Evolutionary conservation across 306 rosid genomes (phyloP).

Genomic region (Erythrophleum fordii): DNA sequence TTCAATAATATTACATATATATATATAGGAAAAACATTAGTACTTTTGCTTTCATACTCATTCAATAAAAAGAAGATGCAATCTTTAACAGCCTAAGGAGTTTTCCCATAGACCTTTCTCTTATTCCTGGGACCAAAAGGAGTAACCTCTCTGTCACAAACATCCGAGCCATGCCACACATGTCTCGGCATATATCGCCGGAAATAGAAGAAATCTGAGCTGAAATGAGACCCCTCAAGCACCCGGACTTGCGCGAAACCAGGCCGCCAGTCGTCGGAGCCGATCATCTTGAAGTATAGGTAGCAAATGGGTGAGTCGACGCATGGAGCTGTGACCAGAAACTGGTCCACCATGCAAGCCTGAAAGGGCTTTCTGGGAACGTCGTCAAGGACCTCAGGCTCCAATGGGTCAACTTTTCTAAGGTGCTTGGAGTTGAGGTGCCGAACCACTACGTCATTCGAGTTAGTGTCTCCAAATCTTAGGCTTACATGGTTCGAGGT

Average conservation of each 20-base stretch:
- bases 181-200: slow-evolving; percentile 64
- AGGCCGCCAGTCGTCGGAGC: slow-evolving; percentile 82
- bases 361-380: slow-evolving; percentile 76
- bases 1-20: not conserved
- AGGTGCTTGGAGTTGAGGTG: slow-evolving; percentile 66
- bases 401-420: slow-evolving; percentile 61
- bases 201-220: slow-evolving; percentile 66
- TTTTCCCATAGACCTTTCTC: slow-evolving; percentile 48
- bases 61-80: not conserved
- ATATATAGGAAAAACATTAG: not conserved
- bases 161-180: slow-evolving; percentile 83
- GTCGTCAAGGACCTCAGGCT: slow-evolving; percentile 66
- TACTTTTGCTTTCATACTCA: not conserved
- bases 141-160: slow-evolving; percentile 67
- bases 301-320: slow-evolving; percentile 69
- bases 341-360: slow-evolving; percentile 76
- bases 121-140: slow-evolving; percentile 69
- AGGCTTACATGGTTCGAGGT: slow-evolving; percentile 70
- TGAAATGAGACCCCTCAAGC: slow-evolving; percentile 52
- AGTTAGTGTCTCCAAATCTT: slow-evolving; percentile 78
- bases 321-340: slow-evolving; percentile 66
- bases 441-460: slow-evolving; percentile 63
- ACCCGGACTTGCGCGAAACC: slow-evolving; percentile 66
- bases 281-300: slow-evolving; percentile 66
- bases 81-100: slow-evolving; percentile 28